Conservation (phyloP, 768 basidiomycete species). For the Fomitopsis serialis region DNA sequence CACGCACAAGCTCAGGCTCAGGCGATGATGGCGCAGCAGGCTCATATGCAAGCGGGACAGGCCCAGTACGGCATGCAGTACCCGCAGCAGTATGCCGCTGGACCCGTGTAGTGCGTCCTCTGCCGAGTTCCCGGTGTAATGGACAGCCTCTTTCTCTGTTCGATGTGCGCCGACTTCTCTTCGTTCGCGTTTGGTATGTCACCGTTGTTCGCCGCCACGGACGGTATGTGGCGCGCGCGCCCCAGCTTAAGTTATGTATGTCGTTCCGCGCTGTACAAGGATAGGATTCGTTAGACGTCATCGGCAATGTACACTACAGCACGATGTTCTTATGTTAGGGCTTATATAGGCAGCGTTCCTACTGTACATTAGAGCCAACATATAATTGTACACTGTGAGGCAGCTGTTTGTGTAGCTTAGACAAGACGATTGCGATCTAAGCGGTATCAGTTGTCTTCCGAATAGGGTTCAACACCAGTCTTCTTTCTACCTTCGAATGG, state of each 20-base stretch:
- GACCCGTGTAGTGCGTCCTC: neutral
- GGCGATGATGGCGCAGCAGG: constrained; percentile 27
- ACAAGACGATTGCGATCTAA: no score
- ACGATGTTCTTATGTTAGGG: neutral
- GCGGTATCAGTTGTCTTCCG: no score
- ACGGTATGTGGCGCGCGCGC: no score
- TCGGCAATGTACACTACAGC: neutral
- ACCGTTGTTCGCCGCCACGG: neutral
- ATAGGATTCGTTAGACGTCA: neutral
- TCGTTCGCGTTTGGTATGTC: neutral
- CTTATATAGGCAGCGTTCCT: neutral
- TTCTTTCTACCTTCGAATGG: no score
- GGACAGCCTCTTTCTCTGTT: neutral
- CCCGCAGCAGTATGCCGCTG: constrained; percentile 4
- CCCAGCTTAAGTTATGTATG: neutral
- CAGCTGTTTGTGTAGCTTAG: no score
- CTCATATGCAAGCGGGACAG: constrained; percentile 16
- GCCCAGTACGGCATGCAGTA: constrained; percentile 10
- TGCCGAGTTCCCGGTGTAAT: neutral
- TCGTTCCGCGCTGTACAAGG: neutral
- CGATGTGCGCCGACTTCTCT: neutral
- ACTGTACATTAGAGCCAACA: neutral
- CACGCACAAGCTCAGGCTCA: constrained; percentile 30
- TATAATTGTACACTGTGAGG: neutral
- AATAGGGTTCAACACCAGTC: no score